Conservation (phyloP, 352 stramenopile species). For the Phytophthora hibernalis region DNA sequence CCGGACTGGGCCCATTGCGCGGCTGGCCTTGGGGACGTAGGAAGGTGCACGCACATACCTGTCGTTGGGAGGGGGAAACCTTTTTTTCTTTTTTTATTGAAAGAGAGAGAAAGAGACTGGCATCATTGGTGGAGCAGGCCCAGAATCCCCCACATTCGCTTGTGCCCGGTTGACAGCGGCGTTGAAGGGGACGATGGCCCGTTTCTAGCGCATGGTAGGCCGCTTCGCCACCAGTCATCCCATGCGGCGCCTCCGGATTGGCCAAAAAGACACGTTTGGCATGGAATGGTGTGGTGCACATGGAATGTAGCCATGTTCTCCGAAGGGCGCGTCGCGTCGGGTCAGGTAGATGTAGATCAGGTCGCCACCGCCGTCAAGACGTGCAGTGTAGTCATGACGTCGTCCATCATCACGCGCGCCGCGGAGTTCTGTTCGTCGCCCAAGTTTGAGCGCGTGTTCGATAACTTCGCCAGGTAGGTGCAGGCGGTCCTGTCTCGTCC, state of each 20-base stretch:
- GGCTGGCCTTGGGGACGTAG: too few species aligned
- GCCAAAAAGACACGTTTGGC: constrained; percentile 11
- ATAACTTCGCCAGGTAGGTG: constrained; percentile 73
- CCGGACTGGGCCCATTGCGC: too few species aligned
- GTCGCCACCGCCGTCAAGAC: not conserved
- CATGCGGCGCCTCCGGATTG: constrained; percentile 15
- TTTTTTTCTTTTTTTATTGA: constrained; percentile 90
- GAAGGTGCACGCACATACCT: constrained; percentile 31
- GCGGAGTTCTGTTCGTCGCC: constrained; percentile 75
- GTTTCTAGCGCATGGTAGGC: constrained; percentile 10
- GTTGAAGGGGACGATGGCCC: constrained; percentile 4
- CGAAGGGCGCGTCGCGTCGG: constrained; percentile 24
- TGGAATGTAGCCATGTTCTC: constrained; percentile 27
- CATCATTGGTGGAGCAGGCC: constrained; percentile 44
- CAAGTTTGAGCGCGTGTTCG: constrained; percentile 82
- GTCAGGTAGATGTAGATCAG: constrained; percentile 5
- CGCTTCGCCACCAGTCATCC: constrained; percentile 37
- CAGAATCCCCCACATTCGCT: not conserved
- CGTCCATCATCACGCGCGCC: constrained; percentile 66
- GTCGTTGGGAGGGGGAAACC: constrained; percentile 54
- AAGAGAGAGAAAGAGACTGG: constrained; percentile 91
- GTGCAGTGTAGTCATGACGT: constrained; percentile 40
- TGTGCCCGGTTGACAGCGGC: not conserved
- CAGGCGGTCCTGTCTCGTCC: not conserved
- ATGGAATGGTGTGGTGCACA: not conserved